Percentiles rank a stretch among this genome's conserved stretches.
phyloP scores from a whole-genome alignment of 257 asterid genomes.

The Solanum etuberosum region DNA sequence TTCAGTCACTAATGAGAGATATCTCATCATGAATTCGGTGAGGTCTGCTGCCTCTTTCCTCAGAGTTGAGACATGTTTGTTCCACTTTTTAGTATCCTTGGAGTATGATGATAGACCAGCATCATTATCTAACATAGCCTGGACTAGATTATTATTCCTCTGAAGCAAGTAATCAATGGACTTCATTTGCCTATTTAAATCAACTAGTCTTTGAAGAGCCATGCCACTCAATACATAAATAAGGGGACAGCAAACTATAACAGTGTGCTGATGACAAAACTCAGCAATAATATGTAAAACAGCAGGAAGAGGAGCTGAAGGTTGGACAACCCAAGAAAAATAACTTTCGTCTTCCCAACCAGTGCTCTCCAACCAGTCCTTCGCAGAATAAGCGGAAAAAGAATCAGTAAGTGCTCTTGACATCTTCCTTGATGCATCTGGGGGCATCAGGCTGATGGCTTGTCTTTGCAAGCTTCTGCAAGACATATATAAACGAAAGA shows the following conservation, averaged over 20 bases:
- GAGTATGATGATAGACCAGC: slow-evolving; percentile 17
- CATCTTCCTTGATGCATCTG: slow-evolving; percentile 52
- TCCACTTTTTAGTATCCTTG: slow-evolving; percentile 49
- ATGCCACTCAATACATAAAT: slow-evolving; percentile 52
- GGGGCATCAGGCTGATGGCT: slow-evolving; percentile 57
- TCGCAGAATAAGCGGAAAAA: slow-evolving; percentile 47
- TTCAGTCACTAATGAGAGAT: slow-evolving; percentile 32
- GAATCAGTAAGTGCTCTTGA: slow-evolving; percentile 47
- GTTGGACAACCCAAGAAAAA: slow-evolving; percentile 52
- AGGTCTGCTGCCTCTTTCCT: slow-evolving; percentile 59
- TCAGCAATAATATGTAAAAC: slow-evolving; percentile 41
- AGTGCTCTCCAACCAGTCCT: slow-evolving; percentile 60
- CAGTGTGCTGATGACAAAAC: slow-evolving; percentile 41
- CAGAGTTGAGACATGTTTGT: slow-evolving; percentile 27
- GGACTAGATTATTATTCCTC: slow-evolving; percentile 29
- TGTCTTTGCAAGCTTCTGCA: slow-evolving; percentile 61
- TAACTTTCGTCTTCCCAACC: slow-evolving; percentile 39
- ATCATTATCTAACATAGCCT: slow-evolving; percentile 29
- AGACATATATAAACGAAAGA: slow-evolving; percentile 56
- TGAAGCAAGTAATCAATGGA: slow-evolving; percentile 57
- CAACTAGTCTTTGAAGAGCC: slow-evolving; percentile 78
- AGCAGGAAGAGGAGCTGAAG: slow-evolving; percentile 50
- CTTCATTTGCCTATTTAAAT: slow-evolving; percentile 52
- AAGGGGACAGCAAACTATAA: slow-evolving; percentile 44
- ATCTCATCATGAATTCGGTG: slow-evolving; percentile 39